A percentile compares a stretch with the other conserved stretches of the same genome.
Evolutionary conservation across 2,329 filamentous ascomycete genomes (phyloP).

Genomic region (Orbilia blumenaviensis): DNA sequence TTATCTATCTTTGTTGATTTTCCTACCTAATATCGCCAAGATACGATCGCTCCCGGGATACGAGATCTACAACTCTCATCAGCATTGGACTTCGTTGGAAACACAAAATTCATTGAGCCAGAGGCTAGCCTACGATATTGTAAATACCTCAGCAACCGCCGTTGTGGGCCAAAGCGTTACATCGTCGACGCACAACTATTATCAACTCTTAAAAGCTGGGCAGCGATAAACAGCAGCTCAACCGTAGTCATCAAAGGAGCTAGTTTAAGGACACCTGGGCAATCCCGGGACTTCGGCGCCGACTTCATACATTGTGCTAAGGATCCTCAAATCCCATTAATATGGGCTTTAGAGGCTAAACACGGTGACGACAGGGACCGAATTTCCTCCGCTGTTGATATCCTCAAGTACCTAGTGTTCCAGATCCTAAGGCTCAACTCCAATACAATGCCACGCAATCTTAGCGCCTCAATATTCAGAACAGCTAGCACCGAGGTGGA

Average conservation of each 20-base stretch:
- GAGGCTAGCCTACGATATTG: conserved; percentile 6
- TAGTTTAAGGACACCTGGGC: not conserved
- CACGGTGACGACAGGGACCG: not conserved
- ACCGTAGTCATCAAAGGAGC: not conserved
- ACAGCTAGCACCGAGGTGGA: not conserved
- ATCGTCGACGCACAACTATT: not conserved
- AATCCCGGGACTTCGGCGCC: not conserved
- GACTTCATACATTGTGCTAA: not conserved
- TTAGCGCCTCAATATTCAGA: not conserved
- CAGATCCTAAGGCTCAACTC: conserved; percentile 1
- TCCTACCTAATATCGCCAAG: no score
- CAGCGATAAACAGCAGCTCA: not conserved
- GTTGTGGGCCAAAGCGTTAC: not conserved
- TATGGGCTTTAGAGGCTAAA: not conserved
- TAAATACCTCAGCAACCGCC: not conserved
- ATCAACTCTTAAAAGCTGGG: not conserved
- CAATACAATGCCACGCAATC: not conserved
- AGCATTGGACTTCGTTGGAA: not conserved
- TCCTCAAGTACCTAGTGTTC: conserved; percentile 2
- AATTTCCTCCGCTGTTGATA: not conserved
- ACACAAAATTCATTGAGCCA: not conserved
- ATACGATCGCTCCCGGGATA: not conserved
- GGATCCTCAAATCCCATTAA: not conserved
- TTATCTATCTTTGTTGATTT: no score
- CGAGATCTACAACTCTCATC: not conserved